Conservation (phyloP, 2,329 filamentous ascomycete species). For the Cercospora citrullina region DNA sequence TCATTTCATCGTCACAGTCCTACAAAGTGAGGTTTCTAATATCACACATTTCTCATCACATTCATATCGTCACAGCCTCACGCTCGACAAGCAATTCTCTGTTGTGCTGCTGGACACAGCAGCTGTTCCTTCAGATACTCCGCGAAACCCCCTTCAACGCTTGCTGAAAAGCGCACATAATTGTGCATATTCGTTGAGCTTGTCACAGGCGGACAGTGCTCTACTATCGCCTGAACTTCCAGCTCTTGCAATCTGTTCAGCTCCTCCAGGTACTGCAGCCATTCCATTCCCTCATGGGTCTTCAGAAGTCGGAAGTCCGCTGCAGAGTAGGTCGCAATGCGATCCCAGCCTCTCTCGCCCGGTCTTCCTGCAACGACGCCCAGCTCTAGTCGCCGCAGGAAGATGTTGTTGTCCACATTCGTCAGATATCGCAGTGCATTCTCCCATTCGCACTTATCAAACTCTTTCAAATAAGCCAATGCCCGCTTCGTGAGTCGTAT, state of each 20-base stretch:
- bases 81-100: neutral
- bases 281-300: conserved; percentile 55
- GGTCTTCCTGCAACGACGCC: conserved; percentile 58
- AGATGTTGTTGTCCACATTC: conserved; percentile 29
- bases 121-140: conserved; percentile 50
- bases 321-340: conserved; percentile 48
- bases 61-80: neutral
- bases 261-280: conserved; percentile 57
- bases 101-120: conserved; percentile 8
- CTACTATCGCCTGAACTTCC: conserved; percentile 55
- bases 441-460: conserved; percentile 58
- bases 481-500: conserved; percentile 59
- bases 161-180: conserved; percentile 61
- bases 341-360: conserved; percentile 50
- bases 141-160: conserved; percentile 57
- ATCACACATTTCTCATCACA: neutral
- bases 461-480: conserved; percentile 55
- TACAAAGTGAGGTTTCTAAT: neutral
- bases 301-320: conserved; percentile 50
- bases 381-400: conserved; percentile 47
- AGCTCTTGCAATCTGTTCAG: conserved; percentile 54
- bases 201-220: conserved; percentile 54
- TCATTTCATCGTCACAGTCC: neutral
- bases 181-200: conserved; percentile 57
- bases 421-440: conserved; percentile 54